A percentile compares a stretch with the other conserved stretches of the same genome.
Conservation (phyloP, 2,329 filamentous ascomycete species). For the Stromatinia cepivora region DNA sequence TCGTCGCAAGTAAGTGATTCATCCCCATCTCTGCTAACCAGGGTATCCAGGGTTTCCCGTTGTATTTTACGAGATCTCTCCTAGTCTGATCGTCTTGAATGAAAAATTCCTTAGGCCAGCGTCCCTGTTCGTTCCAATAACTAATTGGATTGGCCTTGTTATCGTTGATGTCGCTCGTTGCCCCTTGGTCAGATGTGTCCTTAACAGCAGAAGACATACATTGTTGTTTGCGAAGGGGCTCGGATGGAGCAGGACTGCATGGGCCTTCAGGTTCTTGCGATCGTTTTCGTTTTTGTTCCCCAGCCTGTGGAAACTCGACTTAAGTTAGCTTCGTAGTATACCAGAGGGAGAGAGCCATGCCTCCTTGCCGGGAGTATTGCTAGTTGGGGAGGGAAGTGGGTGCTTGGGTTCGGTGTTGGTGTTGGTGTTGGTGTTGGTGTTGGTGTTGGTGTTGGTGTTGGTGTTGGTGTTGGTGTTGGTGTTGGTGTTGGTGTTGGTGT, state of each 20-base stretch:
- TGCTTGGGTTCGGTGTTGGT: constrained; percentile 27
- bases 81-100: too few relatives aligned
- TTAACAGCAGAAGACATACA: constrained; percentile 17
- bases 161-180: not conserved
- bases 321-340: constrained; percentile 33
- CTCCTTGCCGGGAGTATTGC: constrained; percentile 31
- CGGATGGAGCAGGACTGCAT: constrained; percentile 19
- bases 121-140: not conserved
- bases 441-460: too few relatives aligned
- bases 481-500: too few relatives aligned
- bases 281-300: constrained; percentile 20
- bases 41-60: too few relatives aligned
- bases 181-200: not conserved
- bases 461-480: too few relatives aligned
- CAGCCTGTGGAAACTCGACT: constrained; percentile 30
- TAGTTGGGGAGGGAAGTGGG: constrained; percentile 30
- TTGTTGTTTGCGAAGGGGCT: constrained; percentile 31
- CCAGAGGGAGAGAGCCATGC: constrained; percentile 27
- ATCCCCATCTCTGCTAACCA: too few relatives aligned
- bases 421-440: too few relatives aligned
- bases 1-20: constrained; percentile 39
- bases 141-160: not conserved
- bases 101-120: constrained; percentile 10
- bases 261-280: not conserved
- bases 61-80: too few relatives aligned